Conservation (phyloP, 106 monocot species). For the Chionographis japonica region DNA sequence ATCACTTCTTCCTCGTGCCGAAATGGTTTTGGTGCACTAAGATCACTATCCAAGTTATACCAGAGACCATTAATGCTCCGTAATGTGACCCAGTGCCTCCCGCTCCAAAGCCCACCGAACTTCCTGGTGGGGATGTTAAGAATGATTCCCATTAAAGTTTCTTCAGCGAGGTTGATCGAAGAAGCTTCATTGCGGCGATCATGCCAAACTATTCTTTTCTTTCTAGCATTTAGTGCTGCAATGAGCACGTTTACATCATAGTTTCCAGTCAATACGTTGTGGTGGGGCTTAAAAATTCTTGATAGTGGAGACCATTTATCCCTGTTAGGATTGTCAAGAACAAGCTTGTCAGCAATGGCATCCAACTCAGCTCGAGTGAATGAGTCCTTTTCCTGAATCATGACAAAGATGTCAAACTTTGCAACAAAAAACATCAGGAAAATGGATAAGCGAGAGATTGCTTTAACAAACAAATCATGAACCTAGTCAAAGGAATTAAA, state of each 20-base stretch:
- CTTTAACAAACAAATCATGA: too few relatives aligned
- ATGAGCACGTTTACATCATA: constrained; percentile 96
- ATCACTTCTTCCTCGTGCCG: constrained; percentile 25
- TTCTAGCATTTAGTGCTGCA: constrained; percentile 55
- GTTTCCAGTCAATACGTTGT: constrained; percentile 50
- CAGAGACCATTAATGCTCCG: constrained; percentile 52
- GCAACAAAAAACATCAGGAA: too few relatives aligned
- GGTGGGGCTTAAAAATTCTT: constrained; percentile 70
- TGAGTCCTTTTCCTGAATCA: constrained; percentile 56
- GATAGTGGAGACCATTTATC: constrained; percentile 68
- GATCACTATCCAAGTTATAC: constrained; percentile 95
- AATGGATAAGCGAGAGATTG: too few relatives aligned
- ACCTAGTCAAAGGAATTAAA: too few relatives aligned
- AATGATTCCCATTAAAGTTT: constrained; percentile 62
- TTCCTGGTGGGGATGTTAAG: constrained; percentile 57
- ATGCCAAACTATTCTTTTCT: constrained; percentile 73
- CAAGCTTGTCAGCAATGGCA: constrained; percentile 63
- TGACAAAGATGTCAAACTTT: constrained; percentile 1
- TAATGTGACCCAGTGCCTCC: constrained; percentile 83
- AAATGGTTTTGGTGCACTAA: constrained; percentile 44
- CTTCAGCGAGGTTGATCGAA: constrained; percentile 42
- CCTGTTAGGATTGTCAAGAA: constrained; percentile 38
- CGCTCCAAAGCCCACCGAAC: constrained; percentile 66
- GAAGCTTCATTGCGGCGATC: constrained; percentile 66
- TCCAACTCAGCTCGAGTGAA: constrained; percentile 77